These are phyloP conservation scores for Pseudognaphalium luteoalbum DNA, from an alignment of 129 eudicot genomes.

Conservation along the genomic window DNA sequence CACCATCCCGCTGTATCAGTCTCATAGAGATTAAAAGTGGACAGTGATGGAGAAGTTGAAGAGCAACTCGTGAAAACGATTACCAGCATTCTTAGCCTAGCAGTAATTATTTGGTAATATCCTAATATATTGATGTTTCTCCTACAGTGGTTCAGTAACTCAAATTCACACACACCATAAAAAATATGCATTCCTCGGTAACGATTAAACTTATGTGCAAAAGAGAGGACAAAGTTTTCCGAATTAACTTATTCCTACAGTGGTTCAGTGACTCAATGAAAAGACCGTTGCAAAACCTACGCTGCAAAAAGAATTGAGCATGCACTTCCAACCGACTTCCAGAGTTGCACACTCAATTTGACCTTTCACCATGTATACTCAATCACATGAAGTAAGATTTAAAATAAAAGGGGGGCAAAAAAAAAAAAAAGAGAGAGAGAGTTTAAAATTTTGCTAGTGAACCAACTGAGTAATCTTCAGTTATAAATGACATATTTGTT, in stretches of 20 bases:
- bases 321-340: background rate
- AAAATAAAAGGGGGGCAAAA: background rate
- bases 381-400: background rate
- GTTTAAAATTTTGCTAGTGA: background rate
- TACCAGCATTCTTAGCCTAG: conserved; percentile 4
- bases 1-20: conserved; percentile 1
- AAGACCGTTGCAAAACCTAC: background rate
- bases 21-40: conserved; percentile 1
- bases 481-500: background rate
- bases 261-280: too few relatives aligned
- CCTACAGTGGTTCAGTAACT: background rate
- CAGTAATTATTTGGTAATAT: background rate
- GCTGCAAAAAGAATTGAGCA: background rate
- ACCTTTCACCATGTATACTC: background rate
- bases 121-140: background rate
- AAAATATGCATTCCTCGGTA: background rate
- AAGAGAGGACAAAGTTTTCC: background rate
- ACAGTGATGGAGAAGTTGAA: background rate
- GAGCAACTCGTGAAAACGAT: background rate
- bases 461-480: background rate
- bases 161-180: background rate
- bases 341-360: background rate
- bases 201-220: background rate
- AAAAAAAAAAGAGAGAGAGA: background rate
- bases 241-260: background rate